Evolutionary conservation across 2,329 filamentous ascomycete genomes (phyloP).

Genomic region (Alternaria sp.): DNA sequence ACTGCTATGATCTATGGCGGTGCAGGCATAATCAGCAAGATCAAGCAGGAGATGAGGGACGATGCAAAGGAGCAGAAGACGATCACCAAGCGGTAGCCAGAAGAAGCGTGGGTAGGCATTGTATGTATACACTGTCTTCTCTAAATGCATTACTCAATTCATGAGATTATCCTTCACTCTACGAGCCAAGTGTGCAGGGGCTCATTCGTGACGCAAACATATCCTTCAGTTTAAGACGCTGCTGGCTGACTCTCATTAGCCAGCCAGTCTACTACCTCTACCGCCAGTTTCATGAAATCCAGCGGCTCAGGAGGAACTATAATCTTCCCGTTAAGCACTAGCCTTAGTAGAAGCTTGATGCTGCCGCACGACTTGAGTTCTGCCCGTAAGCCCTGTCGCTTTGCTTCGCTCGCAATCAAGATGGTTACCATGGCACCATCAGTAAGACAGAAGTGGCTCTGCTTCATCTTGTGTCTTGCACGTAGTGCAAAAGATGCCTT

Average conservation of each 20-base stretch:
- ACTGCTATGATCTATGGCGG: constrained; percentile 74
- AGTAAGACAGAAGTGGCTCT: not conserved
- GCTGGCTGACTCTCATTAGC: not conserved
- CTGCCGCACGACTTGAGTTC: not conserved
- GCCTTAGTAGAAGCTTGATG: not conserved
- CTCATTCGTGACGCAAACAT: not conserved
- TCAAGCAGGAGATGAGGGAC: constrained; percentile 59
- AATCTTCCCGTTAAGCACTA: not conserved
- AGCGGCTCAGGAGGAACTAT: not conserved
- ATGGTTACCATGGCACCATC: not conserved
- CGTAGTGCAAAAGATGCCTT: not conserved
- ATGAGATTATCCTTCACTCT: not conserved
- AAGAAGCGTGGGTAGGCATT: not conserved
- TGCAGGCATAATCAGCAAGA: constrained; percentile 63
- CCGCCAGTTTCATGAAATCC: not conserved
- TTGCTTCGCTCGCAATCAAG: not conserved
- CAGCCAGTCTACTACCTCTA: not conserved
- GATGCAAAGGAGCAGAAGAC: constrained; percentile 38
- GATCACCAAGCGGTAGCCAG: constrained; percentile 18
- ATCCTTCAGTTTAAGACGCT: not conserved
- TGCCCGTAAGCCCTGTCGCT: not conserved
- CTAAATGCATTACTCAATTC: not conserved
- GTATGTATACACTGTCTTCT: not conserved
- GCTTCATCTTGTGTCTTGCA: not conserved
- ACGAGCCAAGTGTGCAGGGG: not conserved